A percentile compares a stretch with the other conserved stretches of the same genome.
These are phyloP conservation scores for Acer campestre DNA, from an alignment of 345 rosid species.

Conservation along the genomic window DNA sequence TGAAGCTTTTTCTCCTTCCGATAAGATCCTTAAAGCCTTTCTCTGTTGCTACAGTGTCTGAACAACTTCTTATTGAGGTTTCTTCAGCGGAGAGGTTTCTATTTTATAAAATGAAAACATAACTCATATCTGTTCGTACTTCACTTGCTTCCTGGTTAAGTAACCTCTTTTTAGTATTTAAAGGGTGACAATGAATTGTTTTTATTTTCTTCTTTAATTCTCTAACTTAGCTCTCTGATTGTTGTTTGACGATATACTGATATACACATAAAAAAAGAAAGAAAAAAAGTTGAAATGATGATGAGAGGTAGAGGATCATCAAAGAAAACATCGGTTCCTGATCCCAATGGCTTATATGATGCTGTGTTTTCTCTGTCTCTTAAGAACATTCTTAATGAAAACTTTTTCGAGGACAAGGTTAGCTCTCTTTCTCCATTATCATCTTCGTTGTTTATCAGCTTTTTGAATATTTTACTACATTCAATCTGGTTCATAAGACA, in stretches of 20 bases:
- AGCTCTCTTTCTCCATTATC: background rate
- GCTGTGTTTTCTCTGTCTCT: conserved; percentile 38
- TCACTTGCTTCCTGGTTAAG: background rate
- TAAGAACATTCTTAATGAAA: conserved; percentile 30
- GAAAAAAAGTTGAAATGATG: background rate
- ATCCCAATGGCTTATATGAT: conserved; percentile 2
- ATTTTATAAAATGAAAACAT: too few species aligned
- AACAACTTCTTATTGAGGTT: too few species aligned
- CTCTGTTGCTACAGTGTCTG: too few species aligned
- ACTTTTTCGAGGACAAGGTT: conserved; percentile 38
- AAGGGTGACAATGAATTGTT: background rate
- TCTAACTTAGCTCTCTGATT: background rate
- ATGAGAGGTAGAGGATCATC: background rate
- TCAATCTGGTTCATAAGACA: background rate
- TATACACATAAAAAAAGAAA: too few species aligned
- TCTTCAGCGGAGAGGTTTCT: too few species aligned
- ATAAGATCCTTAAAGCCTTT: too few species aligned
- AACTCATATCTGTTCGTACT: too few species aligned
- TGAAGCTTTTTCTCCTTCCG: too few species aligned
- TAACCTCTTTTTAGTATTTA: too few species aligned
- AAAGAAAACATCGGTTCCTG: background rate
- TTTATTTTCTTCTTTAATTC: background rate
- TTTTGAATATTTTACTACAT: too few species aligned
- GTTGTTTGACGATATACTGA: background rate
- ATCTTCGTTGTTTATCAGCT: background rate